Percentiles rank a stretch among this genome's conserved stretches.
Conservation (phyloP, 129 eudicot genomes). For the Sambucus nigra region DNA sequence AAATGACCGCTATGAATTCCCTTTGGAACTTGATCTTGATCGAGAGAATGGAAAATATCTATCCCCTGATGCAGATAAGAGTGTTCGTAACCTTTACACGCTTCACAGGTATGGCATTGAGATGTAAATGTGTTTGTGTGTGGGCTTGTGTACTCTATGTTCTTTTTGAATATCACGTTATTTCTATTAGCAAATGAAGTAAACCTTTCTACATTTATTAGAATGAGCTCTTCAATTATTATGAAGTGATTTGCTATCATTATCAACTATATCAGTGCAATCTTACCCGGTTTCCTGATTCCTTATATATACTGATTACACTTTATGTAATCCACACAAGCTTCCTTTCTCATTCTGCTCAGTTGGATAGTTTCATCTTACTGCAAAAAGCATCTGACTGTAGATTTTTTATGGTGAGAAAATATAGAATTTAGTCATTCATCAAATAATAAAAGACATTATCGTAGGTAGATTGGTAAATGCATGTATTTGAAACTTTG, state of each 20-base stretch:
- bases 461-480: too few species aligned
- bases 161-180: not conserved
- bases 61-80: conserved; percentile 88
- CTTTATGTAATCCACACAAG: too few species aligned
- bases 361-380: too few species aligned
- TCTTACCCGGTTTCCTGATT: too few species aligned
- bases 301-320: too few species aligned
- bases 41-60: conserved; percentile 81
- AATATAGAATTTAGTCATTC: too few species aligned
- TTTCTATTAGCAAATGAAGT: not conserved
- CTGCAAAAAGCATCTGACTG: too few species aligned
- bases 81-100: conserved; percentile 82
- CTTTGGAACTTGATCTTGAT: conserved; percentile 94
- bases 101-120: conserved; percentile 65
- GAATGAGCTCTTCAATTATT: not conserved
- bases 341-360: too few species aligned
- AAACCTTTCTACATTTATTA: not conserved
- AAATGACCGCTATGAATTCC: conserved; percentile 93
- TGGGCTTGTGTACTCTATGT: too few species aligned
- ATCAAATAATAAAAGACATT: too few species aligned
- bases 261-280: not conserved
- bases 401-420: too few species aligned
- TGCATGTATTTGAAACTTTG: too few species aligned
- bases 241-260: not conserved
- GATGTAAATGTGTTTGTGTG: not conserved